Evolutionary conservation across 345 rosid genomes (phyloP).

Genomic region (Populus davidiana): DNA sequence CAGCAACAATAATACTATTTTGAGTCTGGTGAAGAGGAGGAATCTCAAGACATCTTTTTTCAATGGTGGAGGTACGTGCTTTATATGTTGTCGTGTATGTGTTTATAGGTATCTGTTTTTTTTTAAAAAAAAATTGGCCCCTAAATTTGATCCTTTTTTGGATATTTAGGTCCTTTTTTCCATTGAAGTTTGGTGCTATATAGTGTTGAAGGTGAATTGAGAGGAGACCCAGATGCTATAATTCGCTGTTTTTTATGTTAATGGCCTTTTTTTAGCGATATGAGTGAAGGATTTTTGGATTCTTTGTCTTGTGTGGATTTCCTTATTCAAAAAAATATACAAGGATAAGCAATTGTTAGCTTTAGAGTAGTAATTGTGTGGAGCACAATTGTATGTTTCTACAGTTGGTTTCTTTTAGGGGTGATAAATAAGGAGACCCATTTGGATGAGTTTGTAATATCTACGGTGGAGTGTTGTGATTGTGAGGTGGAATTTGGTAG

Average conservation of each 20-base stretch:
- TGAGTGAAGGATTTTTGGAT: background rate
- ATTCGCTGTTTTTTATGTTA: background rate
- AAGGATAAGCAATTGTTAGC: background rate
- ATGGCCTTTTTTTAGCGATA: background rate
- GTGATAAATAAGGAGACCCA: background rate
- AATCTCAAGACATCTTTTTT: constrained; percentile 38
- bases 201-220: background rate
- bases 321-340: background rate
- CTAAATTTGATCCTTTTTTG: background rate
- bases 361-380: background rate
- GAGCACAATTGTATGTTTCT: background rate
- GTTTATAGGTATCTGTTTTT: background rate
- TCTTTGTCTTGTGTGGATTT: background rate
- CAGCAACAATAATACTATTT: constrained; percentile 19
- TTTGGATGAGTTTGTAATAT: background rate
- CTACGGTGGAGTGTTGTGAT: background rate
- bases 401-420: too few relatives aligned
- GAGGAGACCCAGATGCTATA: background rate
- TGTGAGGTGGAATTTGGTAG: background rate
- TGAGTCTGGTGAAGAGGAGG: constrained; percentile 27
- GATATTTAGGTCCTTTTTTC: background rate
- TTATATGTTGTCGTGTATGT: background rate
- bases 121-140: background rate
- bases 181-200: background rate
- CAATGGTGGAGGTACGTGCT: constrained; percentile 40